Evolutionary conservation across 148 eudicot species (phyloP).

Genomic region (Nepenthes gracilis): DNA sequence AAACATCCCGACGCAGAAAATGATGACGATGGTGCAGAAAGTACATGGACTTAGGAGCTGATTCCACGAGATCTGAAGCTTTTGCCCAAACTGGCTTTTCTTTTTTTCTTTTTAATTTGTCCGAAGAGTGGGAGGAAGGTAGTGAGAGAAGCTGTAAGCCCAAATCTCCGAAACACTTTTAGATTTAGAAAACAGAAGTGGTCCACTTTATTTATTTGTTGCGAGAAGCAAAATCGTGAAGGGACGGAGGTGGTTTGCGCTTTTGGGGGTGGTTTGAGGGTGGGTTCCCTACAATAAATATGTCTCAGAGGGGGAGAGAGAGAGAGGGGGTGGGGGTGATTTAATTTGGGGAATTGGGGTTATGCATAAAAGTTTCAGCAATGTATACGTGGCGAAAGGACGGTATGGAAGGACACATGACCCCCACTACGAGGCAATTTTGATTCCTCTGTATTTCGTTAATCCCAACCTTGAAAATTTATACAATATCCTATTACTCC

Average conservation of each 20-base stretch:
- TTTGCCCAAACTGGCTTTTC: too few species aligned
- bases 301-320: background rate
- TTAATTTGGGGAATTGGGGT: background rate
- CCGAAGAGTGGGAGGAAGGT: background rate
- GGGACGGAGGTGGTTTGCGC: background rate
- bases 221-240: background rate
- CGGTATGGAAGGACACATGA: background rate
- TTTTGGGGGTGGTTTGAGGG: background rate
- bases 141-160: background rate
- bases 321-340: background rate
- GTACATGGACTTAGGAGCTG: too few species aligned
- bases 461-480: background rate
- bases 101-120: background rate
- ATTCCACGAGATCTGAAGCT: too few species aligned
- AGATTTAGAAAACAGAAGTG: background rate
- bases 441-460: background rate
- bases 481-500: too few species aligned
- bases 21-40: too few species aligned
- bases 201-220: background rate
- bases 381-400: background rate
- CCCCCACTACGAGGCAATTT: constrained; percentile 4
- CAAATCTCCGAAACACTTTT: background rate
- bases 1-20: too few species aligned
- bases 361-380: background rate
- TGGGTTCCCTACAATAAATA: background rate